phyloP scores from a whole-genome alignment of 2,329 filamentous ascomycete genomes.

The Penicillium sp. region DNA sequence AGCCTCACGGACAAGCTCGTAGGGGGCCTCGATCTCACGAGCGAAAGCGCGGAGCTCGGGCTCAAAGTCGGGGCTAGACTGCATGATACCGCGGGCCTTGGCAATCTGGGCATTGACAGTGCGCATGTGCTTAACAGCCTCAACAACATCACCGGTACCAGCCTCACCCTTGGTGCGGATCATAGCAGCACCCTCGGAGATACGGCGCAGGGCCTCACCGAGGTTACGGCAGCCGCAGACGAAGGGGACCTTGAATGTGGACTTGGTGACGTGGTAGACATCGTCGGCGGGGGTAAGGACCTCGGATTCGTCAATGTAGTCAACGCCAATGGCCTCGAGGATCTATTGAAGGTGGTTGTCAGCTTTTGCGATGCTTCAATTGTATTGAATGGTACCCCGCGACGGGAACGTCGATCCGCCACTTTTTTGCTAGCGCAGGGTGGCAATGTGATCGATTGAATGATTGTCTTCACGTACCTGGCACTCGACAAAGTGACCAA shows the following conservation, averaged over 20 bases:
- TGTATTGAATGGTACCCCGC: not conserved
- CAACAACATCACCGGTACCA: slow-evolving; percentile 93
- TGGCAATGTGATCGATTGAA: not conserved
- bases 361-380: not conserved
- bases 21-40: slow-evolving; percentile 77
- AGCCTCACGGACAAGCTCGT: slow-evolving; percentile 77
- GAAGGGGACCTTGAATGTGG: slow-evolving; percentile 78
- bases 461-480: slow-evolving; percentile 53
- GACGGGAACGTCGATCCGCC: not conserved
- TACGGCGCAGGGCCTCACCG: slow-evolving; percentile 85
- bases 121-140: slow-evolving; percentile 95
- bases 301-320: slow-evolving; percentile 98
- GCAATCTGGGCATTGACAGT: slow-evolving; percentile 82
- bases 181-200: slow-evolving; percentile 95
- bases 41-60: slow-evolving; percentile 76
- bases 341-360: slow-evolving; percentile 64
- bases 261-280: slow-evolving; percentile 88
- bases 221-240: slow-evolving; percentile 96
- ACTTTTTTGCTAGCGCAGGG: not conserved
- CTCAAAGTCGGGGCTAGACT: slow-evolving; percentile 50
- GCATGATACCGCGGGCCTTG: slow-evolving; percentile 60
- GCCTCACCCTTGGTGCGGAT: slow-evolving; percentile 98
- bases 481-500: slow-evolving; percentile 97
- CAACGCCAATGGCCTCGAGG: slow-evolving; percentile 88
- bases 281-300: slow-evolving; percentile 94